Percentiles rank a stretch among this genome's conserved stretches.
These are phyloP conservation scores for Aspergillus pseudoglaucus DNA, from an alignment of 2,329 filamentous ascomycete genomes.

Conservation along the genomic window DNA sequence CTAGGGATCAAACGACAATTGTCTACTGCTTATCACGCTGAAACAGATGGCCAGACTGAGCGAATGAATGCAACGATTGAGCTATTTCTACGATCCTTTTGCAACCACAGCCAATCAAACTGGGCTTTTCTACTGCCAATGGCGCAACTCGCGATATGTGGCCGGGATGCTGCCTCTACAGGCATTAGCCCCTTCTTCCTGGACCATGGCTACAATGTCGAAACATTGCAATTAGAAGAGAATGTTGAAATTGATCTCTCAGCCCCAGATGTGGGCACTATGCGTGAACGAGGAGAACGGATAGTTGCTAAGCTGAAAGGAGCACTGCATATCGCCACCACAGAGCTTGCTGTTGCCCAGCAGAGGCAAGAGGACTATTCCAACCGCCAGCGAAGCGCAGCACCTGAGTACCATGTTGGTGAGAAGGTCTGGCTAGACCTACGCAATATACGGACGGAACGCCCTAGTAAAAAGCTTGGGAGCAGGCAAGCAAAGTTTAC, in stretches of 20 bases:
- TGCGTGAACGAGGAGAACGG: not conserved
- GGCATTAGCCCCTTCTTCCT: not conserved
- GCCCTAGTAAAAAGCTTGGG: not conserved
- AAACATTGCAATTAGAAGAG: too few species aligned
- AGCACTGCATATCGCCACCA: not conserved
- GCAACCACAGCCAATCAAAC: not conserved
- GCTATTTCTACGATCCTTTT: not conserved
- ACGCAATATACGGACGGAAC: not conserved
- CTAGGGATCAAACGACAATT: not conserved
- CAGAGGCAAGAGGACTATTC: not conserved
- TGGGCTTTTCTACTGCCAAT: not conserved
- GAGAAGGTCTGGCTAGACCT: not conserved
- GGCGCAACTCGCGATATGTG: not conserved
- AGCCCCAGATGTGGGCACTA: too few species aligned
- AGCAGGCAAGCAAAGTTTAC: not conserved
- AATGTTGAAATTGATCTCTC: too few species aligned
- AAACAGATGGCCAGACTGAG: not conserved
- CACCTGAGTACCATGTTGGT: not conserved
- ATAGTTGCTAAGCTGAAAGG: not conserved
- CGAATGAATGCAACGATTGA: not conserved
- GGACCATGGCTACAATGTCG: not conserved
- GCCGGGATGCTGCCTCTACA: not conserved
- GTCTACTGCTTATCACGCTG: not conserved
- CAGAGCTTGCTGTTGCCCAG: not conserved
- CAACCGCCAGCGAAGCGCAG: not conserved